These are phyloP conservation scores for Plicaturopsis crispa DNA, from an alignment of 768 basidiomycete genomes.

Conservation along the genomic window DNA sequence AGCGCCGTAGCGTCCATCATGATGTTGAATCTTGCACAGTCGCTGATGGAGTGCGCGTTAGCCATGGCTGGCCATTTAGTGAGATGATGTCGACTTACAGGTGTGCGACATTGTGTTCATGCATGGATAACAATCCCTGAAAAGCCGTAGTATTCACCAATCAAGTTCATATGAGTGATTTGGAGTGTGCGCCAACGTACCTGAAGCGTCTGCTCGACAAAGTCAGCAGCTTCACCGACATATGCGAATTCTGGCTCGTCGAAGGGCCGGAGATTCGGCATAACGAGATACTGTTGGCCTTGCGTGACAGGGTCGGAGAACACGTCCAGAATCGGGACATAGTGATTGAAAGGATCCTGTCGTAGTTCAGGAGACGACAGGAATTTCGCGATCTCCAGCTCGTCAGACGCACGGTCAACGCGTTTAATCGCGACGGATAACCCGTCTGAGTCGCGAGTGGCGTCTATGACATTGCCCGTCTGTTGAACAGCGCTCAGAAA, in stretches of 20 bases:
- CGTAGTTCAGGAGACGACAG: conserved; percentile 1
- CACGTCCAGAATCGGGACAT: conserved; percentile 10
- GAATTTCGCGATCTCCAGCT: conserved; percentile 1
- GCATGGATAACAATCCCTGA: conserved; percentile 10
- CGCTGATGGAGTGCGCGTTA: too few species aligned
- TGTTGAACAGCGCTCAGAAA: too few species aligned
- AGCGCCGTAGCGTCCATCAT: conserved; percentile 10
- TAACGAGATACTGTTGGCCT: conserved; percentile 8
- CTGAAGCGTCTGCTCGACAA: conserved; percentile 14
- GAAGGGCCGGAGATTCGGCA: conserved; percentile 10
- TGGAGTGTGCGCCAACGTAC: conserved; percentile 1
- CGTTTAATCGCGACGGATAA: conserved; percentile 7
- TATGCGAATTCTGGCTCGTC: conserved; percentile 10
- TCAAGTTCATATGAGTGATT: background rate
- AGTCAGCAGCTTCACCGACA: conserved; percentile 14
- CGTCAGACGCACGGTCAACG: conserved; percentile 1
- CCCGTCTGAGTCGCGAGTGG: conserved; percentile 4
- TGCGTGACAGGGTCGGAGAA: conserved; percentile 3
- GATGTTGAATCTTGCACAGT: conserved; percentile 8
- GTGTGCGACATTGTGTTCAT: conserved; percentile 3
- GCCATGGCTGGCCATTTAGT: conserved; percentile 7
- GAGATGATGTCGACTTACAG: background rate
- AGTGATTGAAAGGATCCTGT: conserved; percentile 9
- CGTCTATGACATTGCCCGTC: conserved; percentile 2
- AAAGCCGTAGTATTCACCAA: background rate